Evolutionary conservation across 1,139 yeast species (phyloP), one percentile per base, ranked within the genome.

Genomic region (Zygosaccharomyces sapae): DNA sequence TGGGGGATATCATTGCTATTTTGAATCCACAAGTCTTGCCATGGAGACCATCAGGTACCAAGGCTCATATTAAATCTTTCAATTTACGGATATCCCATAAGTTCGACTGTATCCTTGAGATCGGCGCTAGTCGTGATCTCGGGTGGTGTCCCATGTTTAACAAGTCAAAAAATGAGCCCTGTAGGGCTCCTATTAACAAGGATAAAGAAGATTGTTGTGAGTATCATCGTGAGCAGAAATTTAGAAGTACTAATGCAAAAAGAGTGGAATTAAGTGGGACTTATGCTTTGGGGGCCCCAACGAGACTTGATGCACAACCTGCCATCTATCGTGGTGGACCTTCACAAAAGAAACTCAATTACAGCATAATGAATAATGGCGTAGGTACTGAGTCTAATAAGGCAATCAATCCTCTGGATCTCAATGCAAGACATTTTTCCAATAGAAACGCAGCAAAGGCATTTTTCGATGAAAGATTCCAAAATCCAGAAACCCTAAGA

Each of bases 1-100:
- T 79, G 1, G 97, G 98, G 0, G 88, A 86, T 48, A 66, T 90
- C 1, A 65, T 90, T 6, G 85, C 85, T 0, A 62, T 92, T 0
- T 66, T 90, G 41, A 90, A 90, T 60, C 97, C 98, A 0, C 71
- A 70, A 2, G 71, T 87, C 1, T 74, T 72, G 50, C 69, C 72
- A 1, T 73, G 68, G 60, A 65, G 64, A 62, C 55, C 63, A 49
- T 42, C 65, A 49, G 48, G 59, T 8, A 44, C 55, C 18, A 54
- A 55, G 9, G 44, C 47, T 8, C 45, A 45, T 9, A 60, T 59
- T 20, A 66, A 68, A 33, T 79, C 87, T 0, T 86, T 89, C 60
- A 82, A 78, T 31, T 65, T 90, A 40, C 70, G 74, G n/a, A 62
- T 88, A 2, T 75, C 72, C 41, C 78, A 77, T 46, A 73, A 72